Evolutionary conservation across 495 filamentous ascomycete genomes (phyloP), one percentile per base, ranked within the genome.

Genomic region (Hamigera avellanea): DNA sequence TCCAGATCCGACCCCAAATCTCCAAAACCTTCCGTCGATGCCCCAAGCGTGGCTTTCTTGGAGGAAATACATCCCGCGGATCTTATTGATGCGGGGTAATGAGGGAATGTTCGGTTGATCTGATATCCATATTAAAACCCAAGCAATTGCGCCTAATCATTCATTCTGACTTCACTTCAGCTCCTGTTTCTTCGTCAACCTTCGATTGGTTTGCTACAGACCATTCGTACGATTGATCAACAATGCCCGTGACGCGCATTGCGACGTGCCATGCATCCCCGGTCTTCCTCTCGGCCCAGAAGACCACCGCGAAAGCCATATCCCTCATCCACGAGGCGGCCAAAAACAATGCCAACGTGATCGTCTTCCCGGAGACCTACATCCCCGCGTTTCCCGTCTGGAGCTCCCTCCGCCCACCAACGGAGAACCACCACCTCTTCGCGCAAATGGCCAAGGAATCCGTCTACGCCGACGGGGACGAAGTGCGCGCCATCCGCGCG

Each of bases 311-410:
- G 30, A 67, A 69, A 23, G 45, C 59, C 12, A 49, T 48, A 3
- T 44, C 30, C 6, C 42, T 70, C 18, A 60, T 62, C 26, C 50
- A 54, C 19, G 41, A 65, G 36, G 66, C 67, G 2, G 62, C 66
- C 13, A 33, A 34, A 30, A 49, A 50, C 27, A 50, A 50, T n/a
- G 66, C 64, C 15, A 52, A 69, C 18, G 50, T 72, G 29, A 44
- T 72, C 21, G 66, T 64, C 21, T 70, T 70, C 51, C 69, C 66
- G 26, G 66, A 67, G 39, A 47, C 56, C 0, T 66, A 49, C 43
- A 61, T 67, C 9, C 56, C 64, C 7, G 65, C 40, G 2, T 50
- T 50, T 16, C 46, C 46, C n/a, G 36, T 57, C 35, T 61, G 56
- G 56, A 57, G 52, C 37, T 46, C 54, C 28, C 27, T 60, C 13